Percentiles rank a stretch among this genome's conserved stretches.
Evolutionary conservation across 176 grass and related monocot genomes (phyloP).

Genomic region (Phyllostachys edulis): DNA sequence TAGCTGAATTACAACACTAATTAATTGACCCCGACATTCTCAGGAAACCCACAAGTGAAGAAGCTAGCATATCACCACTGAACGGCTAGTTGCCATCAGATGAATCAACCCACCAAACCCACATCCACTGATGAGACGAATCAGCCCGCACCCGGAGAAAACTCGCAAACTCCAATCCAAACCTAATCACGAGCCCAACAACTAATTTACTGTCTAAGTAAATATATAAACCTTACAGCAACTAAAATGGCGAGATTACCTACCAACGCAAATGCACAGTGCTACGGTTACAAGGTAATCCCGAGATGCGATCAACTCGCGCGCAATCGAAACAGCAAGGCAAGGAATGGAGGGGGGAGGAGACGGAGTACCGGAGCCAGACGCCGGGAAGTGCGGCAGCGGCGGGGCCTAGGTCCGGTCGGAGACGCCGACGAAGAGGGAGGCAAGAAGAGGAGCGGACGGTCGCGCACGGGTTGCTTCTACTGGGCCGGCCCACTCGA

Average conservation of each 20-base stretch:
- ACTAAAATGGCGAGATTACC: no score
- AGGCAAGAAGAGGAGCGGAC: not conserved
- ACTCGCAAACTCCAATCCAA: no score
- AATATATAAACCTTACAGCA: no score
- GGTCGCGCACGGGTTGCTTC: not conserved
- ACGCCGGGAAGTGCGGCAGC: not conserved
- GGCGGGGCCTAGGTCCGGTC: not conserved
- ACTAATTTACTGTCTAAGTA: no score
- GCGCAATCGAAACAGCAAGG: not conserved
- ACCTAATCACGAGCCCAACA: no score
- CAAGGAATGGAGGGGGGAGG: not conserved
- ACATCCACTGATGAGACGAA: not conserved
- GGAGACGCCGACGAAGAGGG: not conserved
- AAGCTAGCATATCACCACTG: not conserved
- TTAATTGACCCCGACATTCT: no score
- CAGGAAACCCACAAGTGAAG: not conserved
- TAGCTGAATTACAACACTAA: not conserved
- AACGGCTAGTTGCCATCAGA: not conserved
- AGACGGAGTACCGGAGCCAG: not conserved
- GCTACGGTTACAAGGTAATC: no score
- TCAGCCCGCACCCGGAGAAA: not conserved
- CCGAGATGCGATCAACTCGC: not conserved
- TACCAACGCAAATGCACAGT: no score
- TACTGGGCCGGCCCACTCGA: not conserved
- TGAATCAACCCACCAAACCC: not conserved